Evolutionary conservation across 148 eudicot species (phyloP).

Genomic region (Silene latifolia): DNA sequence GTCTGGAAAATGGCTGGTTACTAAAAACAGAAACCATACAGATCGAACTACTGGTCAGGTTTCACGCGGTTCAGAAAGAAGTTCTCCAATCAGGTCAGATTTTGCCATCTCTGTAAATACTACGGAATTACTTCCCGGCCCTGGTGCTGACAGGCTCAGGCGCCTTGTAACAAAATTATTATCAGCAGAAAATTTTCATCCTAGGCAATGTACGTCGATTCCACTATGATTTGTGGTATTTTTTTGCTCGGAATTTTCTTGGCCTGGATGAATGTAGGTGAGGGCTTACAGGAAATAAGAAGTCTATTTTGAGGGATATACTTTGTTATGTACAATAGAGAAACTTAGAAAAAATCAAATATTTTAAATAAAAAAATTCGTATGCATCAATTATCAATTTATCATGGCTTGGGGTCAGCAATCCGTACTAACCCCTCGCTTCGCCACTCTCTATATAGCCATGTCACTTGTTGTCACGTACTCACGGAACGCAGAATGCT

Average conservation of each 20-base stretch:
- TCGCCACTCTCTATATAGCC: no score
- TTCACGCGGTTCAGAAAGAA: background rate
- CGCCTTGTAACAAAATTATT: constrained; percentile 45
- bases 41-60: background rate
- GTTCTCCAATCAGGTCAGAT: background rate
- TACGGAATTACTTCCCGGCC: constrained; percentile 46
- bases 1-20: constrained; percentile 55
- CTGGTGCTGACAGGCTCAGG: constrained; percentile 53
- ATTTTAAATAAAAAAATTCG: no score
- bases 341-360: no score
- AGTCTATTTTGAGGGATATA: background rate
- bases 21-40: constrained; percentile 16
- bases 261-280: constrained; percentile 7
- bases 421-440: no score
- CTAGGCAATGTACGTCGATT: constrained; percentile 47
- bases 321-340: no score
- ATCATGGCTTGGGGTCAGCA: no score
- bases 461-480: no score
- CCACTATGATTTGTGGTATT: constrained; percentile 23
- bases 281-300: constrained; percentile 13
- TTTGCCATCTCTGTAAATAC: constrained; percentile 22
- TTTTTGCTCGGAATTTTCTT: background rate
- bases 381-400: no score
- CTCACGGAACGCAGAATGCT: no score
- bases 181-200: constrained; percentile 41